Evolutionary conservation across 164 flowering plant species (phyloP).

Genomic region (Aristolochia fimbriata): DNA sequence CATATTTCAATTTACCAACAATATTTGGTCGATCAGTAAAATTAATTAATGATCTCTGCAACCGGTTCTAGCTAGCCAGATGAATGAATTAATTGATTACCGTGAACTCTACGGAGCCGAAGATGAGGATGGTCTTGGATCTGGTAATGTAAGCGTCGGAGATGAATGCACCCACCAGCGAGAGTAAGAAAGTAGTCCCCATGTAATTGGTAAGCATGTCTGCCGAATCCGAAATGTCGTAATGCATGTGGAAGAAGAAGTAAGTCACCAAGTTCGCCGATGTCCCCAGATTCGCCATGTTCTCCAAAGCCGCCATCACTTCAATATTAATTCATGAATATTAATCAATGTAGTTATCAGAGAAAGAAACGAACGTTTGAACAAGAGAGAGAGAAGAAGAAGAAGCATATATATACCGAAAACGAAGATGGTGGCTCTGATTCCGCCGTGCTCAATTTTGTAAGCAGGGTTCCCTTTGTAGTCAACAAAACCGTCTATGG

Average conservation of each 20-base stretch:
- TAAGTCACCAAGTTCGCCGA: conserved; percentile 14
- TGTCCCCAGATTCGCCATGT: conserved; percentile 13
- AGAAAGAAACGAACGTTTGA: too few species aligned
- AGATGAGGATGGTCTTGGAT: conserved; percentile 8
- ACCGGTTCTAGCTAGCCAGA: too few species aligned
- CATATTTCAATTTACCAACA: too few species aligned
- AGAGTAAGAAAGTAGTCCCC: conserved; percentile 16
- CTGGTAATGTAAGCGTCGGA: conserved; percentile 16
- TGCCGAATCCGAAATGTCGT: conserved; percentile 10
- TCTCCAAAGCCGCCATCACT: conserved; percentile 14
- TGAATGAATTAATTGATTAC: too few species aligned
- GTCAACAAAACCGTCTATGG: too few species aligned
- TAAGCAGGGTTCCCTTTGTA: conserved; percentile 5
- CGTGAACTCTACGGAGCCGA: conserved; percentile 15
- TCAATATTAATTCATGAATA: neutral
- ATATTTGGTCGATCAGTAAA: too few species aligned
- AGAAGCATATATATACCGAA: neutral
- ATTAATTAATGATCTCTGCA: too few species aligned
- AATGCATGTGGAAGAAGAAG: conserved; percentile 13
- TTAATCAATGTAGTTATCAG: too few species aligned
- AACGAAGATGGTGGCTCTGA: conserved; percentile 5
- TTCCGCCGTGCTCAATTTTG: conserved; percentile 2
- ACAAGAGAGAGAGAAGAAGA: neutral
- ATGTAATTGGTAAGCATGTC: conserved; percentile 13
- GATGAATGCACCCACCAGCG: conserved; percentile 16